Percentiles rank a stretch among this genome's conserved stretches.
Evolutionary conservation across 805 yeast genomes (phyloP).

Genomic region (Candida silvicultrix): DNA sequence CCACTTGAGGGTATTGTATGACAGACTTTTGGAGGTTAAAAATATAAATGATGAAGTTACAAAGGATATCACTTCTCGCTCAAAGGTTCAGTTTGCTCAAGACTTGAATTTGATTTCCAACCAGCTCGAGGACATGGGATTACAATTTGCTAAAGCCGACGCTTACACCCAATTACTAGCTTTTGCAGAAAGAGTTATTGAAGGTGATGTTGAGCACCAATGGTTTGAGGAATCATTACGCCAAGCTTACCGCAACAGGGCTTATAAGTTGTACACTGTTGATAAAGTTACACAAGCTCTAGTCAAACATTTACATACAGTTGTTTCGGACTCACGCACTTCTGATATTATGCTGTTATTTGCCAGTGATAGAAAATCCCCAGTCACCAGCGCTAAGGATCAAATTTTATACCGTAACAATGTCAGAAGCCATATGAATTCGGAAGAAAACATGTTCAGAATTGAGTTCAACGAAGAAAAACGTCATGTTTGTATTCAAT

Average conservation of each 20-base stretch:
- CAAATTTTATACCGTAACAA: slow-evolving; percentile 90
- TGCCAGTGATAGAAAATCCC: slow-evolving; percentile 68
- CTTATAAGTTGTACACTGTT: slow-evolving; percentile 86
- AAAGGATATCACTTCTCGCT: slow-evolving; percentile 61
- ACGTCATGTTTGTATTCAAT: slow-evolving; percentile 61
- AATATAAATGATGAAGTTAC: slow-evolving; percentile 60
- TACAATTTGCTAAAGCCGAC: slow-evolving; percentile 60
- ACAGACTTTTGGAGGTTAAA: slow-evolving; percentile 75
- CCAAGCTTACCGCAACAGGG: slow-evolving; percentile 90
- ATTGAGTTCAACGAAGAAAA: slow-evolving; percentile 57
- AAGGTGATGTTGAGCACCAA: slow-evolving; percentile 87
- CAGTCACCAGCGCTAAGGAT: slow-evolving; percentile 68
- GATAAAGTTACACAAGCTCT: slow-evolving; percentile 85
- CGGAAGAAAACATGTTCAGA: slow-evolving; percentile 91
- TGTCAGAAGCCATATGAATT: slow-evolving; percentile 72
- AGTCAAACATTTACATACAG: slow-evolving; percentile 80
- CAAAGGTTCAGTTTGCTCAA: slow-evolving; percentile 70
- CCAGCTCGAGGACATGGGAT: slow-evolving; percentile 76
- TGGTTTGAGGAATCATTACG: slow-evolving; percentile 94
- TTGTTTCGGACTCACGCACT: slow-evolving; percentile 72
- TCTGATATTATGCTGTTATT: slow-evolving; percentile 75
- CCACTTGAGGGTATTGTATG: slow-evolving; percentile 73
- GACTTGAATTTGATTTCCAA: slow-evolving; percentile 79
- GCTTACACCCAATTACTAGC: slow-evolving; percentile 75
- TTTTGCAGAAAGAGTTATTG: slow-evolving; percentile 70